Base-by-base conservation (phyloP, 192 early-diverging fungal genomes). In the Rhizophagus prolifer region DNA sequence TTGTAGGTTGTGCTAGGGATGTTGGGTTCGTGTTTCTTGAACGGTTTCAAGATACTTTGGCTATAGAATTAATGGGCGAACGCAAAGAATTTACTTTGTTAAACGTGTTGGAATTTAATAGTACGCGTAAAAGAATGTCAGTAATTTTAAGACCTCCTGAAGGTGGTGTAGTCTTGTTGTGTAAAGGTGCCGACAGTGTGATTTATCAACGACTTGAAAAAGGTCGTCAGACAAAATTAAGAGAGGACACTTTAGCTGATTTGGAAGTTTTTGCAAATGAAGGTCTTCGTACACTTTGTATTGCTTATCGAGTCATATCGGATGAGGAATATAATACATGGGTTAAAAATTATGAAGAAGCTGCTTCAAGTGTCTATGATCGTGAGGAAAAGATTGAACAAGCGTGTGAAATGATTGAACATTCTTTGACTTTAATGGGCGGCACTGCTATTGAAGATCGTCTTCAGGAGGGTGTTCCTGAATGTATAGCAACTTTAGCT, bases 401-500 rank as follows among this genome's bases (percentile, higher is more conserved):
- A 26, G 90, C 88, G 0, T 91, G 92, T 73, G 94, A 95, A 62
- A 78, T 84, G 25, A 94, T 97, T 34, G 97, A 99, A 81, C 85
- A 82, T 44, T 85, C 90, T 3, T 78, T 99, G 72, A 86, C 89
- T 75, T 82, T 99, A 58, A 85, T 97, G 68, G 97, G 97, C 69
- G 95, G 94, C n/a, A 99, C 97, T 0, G 97, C 97, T 7, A 98
- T 99, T 66, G 97, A 99, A 85, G 97, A 99, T 81, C 91, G 93
- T 84, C 90, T 99, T 19, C 97, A 99, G 81, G 95, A 95, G n/a
- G 96, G 95, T 74, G 97, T 99, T 4, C 96, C 97, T 9, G 95
- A 96, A 72, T 92, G 93, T 58, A 98, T 99, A 76, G 90, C 91
- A 3, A 89, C 90, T 36, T 81, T 99, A 66, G 86, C 92, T 3